These are phyloP conservation scores for Termitomyces sp. DNA, from an alignment of 768 basidiomycete species.

Conservation along the genomic window DNA sequence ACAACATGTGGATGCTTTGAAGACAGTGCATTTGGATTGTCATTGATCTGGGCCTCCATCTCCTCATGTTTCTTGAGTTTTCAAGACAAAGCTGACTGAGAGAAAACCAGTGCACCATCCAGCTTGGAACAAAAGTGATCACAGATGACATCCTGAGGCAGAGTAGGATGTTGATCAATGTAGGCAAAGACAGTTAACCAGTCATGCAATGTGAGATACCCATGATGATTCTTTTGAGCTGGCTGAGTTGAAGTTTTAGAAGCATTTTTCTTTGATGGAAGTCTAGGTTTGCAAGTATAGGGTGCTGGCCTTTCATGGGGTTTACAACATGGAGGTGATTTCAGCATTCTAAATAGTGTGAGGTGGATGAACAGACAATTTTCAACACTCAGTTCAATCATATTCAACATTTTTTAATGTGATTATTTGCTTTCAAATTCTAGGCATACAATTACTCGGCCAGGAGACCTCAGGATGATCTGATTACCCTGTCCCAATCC, in stretches of 20 bases:
- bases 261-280: neutral
- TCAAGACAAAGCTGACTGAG: neutral
- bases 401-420: too few relatives aligned
- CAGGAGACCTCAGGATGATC: too few relatives aligned
- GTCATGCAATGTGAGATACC: neutral
- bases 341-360: too few relatives aligned
- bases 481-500: too few relatives aligned
- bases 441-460: too few relatives aligned
- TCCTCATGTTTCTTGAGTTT: neutral
- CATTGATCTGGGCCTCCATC: neutral
- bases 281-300: neutral
- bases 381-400: neutral
- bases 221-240: neutral
- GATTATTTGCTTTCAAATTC: too few relatives aligned
- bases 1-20: slow-evolving; percentile 26
- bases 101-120: neutral
- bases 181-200: neutral
- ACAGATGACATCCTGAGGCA: neutral
- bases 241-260: neutral
- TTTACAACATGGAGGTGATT: neutral
- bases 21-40: slow-evolving; percentile 22
- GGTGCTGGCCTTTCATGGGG: neutral
- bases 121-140: neutral
- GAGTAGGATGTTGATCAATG: neutral
- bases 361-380: neutral